Conservation (phyloP, 2,329 filamentous ascomycete species). For the Hypoxylon sp. region DNA sequence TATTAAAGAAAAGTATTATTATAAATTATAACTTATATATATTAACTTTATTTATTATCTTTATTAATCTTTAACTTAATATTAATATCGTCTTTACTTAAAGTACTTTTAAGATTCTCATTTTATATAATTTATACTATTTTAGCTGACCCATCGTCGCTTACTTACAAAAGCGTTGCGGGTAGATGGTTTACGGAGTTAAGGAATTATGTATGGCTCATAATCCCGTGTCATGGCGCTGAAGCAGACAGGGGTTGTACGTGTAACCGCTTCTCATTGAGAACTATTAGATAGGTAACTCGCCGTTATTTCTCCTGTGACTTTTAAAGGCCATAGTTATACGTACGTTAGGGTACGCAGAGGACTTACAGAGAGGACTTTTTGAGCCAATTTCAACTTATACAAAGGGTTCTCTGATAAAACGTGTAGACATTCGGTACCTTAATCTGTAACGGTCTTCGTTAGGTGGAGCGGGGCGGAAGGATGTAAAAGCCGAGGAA, state of each 20-base stretch:
- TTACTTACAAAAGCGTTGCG: neutral
- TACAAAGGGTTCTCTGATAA: neutral
- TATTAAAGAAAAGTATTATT: too few species aligned
- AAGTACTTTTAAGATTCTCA: too few species aligned
- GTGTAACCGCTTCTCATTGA: neutral
- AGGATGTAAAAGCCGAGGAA: conserved; percentile 40
- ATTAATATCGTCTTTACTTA: too few species aligned
- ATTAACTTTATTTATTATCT: too few species aligned
- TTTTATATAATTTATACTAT: too few species aligned
- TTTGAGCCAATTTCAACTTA: neutral
- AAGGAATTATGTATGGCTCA: conserved; percentile 14
- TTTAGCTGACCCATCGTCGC: too few species aligned
- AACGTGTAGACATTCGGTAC: neutral
- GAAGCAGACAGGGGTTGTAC: neutral
- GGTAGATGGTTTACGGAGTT: conserved; percentile 20
- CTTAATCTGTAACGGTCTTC: neutral
- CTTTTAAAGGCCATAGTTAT: neutral
- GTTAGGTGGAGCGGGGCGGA: conserved; percentile 32
- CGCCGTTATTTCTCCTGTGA: neutral
- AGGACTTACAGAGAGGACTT: neutral
- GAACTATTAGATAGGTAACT: neutral
- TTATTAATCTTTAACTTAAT: too few species aligned
- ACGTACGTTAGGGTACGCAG: neutral
- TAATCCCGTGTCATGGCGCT: conserved; percentile 16
- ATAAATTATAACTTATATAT: too few species aligned